Evolutionary conservation across 345 rosid genomes (phyloP).

Genomic region (Mallotus nudiflorus): DNA sequence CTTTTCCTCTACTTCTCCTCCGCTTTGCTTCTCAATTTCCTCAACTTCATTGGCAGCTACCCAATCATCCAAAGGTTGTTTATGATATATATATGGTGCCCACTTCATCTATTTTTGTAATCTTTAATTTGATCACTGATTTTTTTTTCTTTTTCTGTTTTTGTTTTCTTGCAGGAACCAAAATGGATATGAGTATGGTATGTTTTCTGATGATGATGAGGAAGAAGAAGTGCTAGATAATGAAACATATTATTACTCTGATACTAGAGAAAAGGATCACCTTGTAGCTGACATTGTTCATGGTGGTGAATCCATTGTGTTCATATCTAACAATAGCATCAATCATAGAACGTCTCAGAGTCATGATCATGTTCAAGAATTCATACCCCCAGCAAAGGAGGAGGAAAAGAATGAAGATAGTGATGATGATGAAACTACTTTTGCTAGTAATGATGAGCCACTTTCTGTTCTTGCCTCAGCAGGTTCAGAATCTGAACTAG

Average conservation of each 20-base stretch:
- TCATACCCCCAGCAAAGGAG: conserved; percentile 17
- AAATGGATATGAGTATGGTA: conserved; percentile 51
- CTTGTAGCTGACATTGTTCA: conserved; percentile 65
- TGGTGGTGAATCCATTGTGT: conserved; percentile 59
- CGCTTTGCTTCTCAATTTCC: conserved; percentile 48
- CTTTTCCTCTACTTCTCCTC: conserved; percentile 68
- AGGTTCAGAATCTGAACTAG: conserved; percentile 46
- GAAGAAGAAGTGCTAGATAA: conserved; percentile 45
- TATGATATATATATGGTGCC: background rate
- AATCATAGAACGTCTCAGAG: background rate
- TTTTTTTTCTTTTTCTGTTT: background rate
- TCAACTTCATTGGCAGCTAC: conserved; percentile 65
- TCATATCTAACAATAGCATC: conserved; percentile 28
- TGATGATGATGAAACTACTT: conserved; percentile 21
- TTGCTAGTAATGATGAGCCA: conserved; percentile 36
- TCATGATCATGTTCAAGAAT: conserved; percentile 18
- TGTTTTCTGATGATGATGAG: conserved; percentile 65
- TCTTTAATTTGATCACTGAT: background rate
- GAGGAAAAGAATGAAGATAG: background rate
- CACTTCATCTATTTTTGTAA: background rate
- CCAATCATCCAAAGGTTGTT: conserved; percentile 65
- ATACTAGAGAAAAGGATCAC: conserved; percentile 37
- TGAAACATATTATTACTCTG: conserved; percentile 40
- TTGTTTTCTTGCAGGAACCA: conserved; percentile 41
- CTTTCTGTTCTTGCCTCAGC: conserved; percentile 48